Percentiles rank a stretch among this genome's conserved stretches.
Conservation (phyloP, 2,329 filamentous ascomycete species). For the Aspergillus hortae region DNA sequence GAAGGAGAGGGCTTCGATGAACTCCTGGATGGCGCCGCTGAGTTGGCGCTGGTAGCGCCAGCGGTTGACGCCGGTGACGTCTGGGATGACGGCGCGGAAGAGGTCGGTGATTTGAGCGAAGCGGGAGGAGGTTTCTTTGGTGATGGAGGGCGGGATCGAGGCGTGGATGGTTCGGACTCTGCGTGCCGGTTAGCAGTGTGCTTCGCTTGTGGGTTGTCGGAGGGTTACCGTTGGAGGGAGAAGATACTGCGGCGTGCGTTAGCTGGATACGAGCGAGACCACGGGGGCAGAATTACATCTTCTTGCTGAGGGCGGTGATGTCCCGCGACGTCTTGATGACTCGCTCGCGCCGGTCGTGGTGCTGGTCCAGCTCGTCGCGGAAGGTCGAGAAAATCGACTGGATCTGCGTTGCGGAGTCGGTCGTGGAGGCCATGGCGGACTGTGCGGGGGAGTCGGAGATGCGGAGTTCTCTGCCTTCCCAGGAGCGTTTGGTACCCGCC, state of each 20-base stretch:
- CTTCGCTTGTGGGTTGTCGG: not conserved
- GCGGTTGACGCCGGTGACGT: constrained; percentile 74
- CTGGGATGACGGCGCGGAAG: constrained; percentile 64
- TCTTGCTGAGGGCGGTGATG: constrained; percentile 92
- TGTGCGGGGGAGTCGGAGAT: constrained; percentile 4
- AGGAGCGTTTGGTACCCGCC: constrained; percentile 38
- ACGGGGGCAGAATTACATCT: constrained; percentile 63
- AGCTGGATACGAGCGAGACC: not conserved
- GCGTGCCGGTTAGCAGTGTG: too few relatives aligned
- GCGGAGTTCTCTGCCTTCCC: constrained; percentile 33
- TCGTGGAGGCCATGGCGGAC: constrained; percentile 6
- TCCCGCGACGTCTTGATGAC: constrained; percentile 89
- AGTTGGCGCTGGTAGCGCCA: constrained; percentile 78
- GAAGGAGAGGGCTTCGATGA: constrained; percentile 87
- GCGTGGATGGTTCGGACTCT: constrained; percentile 40
- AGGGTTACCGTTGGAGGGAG: constrained; percentile 68
- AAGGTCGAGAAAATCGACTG: constrained; percentile 79
- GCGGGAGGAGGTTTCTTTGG: constrained; percentile 66
- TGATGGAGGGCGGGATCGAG: constrained; percentile 62
- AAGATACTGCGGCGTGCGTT: constrained; percentile 62
- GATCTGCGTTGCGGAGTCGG: constrained; percentile 36
- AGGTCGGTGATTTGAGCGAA: constrained; percentile 67
- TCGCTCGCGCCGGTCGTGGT: constrained; percentile 86
- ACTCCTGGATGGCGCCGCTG: constrained; percentile 81
- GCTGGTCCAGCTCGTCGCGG: constrained; percentile 83